These are phyloP conservation scores for Cyclotella baltica DNA, from an alignment of 108 stramenopile genomes.

Conservation along the genomic window DNA sequence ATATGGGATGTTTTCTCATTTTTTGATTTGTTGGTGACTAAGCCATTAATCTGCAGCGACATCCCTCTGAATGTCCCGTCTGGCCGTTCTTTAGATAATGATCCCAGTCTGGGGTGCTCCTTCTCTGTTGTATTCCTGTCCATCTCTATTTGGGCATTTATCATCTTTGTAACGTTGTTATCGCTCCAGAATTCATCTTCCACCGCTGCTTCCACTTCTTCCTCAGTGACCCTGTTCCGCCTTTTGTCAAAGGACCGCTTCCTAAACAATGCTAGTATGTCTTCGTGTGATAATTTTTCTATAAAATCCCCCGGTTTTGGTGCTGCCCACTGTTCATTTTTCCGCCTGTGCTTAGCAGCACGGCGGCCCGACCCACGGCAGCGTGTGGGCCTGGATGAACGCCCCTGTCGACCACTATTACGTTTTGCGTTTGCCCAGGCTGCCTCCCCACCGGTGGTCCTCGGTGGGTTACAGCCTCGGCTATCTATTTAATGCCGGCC, in stretches of 20 bases:
- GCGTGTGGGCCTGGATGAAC: constrained; percentile 3
- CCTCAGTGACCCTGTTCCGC: not conserved
- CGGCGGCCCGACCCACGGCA: not conserved
- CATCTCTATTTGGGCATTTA: not conserved
- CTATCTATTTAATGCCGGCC: not conserved
- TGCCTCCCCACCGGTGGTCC: constrained; percentile 5
- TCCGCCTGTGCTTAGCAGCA: not conserved
- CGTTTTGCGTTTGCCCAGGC: not conserved
- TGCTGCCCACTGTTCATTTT: constrained; percentile 5
- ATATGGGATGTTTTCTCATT: not conserved
- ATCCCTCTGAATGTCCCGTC: not conserved
- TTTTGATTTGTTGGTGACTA: not conserved
- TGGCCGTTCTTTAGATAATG: not conserved
- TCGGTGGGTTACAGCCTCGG: constrained; percentile 2
- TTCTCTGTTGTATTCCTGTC: not conserved
- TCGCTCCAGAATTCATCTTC: not conserved
- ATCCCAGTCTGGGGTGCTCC: not conserved
- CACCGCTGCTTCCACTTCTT: not conserved
- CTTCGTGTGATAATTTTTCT: not conserved
- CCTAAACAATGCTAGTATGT: not conserved
- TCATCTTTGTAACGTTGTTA: not conserved
- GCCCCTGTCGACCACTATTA: not conserved
- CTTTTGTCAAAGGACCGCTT: not conserved
- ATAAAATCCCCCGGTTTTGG: not conserved
- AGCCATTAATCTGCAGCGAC: not conserved